Percentiles rank a stretch among this genome's conserved stretches.
Conservation (phyloP, 768 basidiomycete species). For the Erythrobasidium yunnanense region DNA sequence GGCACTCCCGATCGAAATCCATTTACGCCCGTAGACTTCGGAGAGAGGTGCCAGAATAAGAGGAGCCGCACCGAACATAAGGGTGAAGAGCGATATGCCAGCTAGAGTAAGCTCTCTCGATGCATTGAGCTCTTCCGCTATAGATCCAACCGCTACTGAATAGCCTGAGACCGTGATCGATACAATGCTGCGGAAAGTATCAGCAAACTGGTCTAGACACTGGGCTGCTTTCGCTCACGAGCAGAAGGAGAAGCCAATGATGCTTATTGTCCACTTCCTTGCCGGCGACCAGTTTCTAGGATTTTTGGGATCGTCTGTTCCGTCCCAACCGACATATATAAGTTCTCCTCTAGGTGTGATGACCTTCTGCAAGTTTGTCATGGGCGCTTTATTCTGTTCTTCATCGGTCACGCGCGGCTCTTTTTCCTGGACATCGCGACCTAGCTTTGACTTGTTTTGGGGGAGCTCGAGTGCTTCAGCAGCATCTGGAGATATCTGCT, state of each 20-base stretch:
- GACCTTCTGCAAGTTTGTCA: background rate
- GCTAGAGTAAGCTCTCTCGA: constrained; percentile 4
- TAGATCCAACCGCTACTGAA: background rate
- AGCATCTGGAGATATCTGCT: background rate
- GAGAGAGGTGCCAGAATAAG: constrained; percentile 20
- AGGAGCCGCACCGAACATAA: constrained; percentile 14
- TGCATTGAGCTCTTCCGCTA: background rate
- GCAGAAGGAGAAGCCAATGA: background rate
- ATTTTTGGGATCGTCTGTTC: constrained; percentile 21
- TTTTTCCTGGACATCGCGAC: background rate
- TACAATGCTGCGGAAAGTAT: constrained; percentile 2
- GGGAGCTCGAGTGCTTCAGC: background rate
- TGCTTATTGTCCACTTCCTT: constrained; percentile 7
- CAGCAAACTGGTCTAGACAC: background rate
- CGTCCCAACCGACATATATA: constrained; percentile 27
- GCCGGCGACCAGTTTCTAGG: constrained; percentile 19
- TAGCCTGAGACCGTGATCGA: constrained; percentile 15
- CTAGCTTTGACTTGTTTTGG: background rate
- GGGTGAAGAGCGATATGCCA: constrained; percentile 17
- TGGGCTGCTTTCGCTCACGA: background rate
- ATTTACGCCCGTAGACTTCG: constrained; percentile 3
- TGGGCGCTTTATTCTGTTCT: constrained; percentile 9
- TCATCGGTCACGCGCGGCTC: constrained; percentile 8
- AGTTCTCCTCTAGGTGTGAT: constrained; percentile 12
- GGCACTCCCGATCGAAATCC: constrained; percentile 21